These are phyloP conservation scores for Platanthera zijinensis DNA, from an alignment of 106 monocot genomes.

Conservation along the genomic window DNA sequence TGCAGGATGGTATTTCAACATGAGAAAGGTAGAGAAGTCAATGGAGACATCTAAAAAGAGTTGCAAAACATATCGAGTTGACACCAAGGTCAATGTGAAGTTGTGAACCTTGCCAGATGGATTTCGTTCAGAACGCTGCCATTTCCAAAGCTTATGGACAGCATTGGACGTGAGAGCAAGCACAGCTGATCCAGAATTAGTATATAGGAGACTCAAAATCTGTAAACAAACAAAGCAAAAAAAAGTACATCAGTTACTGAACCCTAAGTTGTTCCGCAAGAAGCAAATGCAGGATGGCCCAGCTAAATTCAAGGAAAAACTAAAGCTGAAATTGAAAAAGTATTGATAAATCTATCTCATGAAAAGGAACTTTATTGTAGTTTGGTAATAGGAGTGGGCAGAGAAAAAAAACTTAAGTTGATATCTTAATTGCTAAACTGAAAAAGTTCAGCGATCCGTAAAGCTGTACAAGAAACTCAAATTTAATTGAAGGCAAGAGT, in stretches of 20 bases:
- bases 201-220: constrained; percentile 36
- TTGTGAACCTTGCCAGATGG: constrained; percentile 76
- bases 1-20: not conserved
- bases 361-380: not conserved
- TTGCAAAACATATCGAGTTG: not conserved
- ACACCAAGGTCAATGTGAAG: not conserved
- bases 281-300: constrained; percentile 7
- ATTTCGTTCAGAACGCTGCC: constrained; percentile 59
- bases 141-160: constrained; percentile 94
- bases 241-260: not conserved
- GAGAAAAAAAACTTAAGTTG: not conserved
- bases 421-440: not conserved
- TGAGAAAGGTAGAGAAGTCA: constrained; percentile 1
- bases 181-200: constrained; percentile 77
- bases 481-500: not conserved
- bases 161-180: constrained; percentile 85
- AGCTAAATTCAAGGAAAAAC: constrained; percentile 7
- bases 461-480: not conserved
- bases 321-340: not conserved
- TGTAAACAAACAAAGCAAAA: constrained; percentile 7
- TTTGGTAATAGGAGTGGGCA: too few species aligned
- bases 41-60: not conserved
- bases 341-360: not conserved
- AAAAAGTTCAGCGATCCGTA: not conserved
- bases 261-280: not conserved